phyloP scores from a whole-genome alignment of 2,329 filamentous ascomycete species.

The Trichoderma breve region DNA sequence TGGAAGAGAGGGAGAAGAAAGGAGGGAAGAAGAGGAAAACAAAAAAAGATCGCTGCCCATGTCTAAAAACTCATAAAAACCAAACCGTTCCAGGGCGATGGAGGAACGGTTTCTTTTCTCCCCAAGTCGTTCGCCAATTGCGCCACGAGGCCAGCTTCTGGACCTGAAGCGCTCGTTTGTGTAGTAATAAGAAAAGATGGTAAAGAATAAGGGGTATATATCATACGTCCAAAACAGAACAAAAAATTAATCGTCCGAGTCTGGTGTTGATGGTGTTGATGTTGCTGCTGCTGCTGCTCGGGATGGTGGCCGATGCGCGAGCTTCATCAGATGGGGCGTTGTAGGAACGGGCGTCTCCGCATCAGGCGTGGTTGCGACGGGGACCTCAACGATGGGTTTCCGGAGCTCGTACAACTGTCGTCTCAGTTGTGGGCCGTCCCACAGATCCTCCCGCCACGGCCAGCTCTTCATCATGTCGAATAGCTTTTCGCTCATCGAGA shows the following conservation, averaged over 20 bases:
- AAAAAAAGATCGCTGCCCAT: neutral
- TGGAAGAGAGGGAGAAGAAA: neutral
- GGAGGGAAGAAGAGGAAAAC: neutral
- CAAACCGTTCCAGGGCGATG: neutral
- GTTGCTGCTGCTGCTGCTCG: neutral
- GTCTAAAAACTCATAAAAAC: neutral
- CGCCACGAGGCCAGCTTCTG: neutral
- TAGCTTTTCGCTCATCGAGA: constrained; percentile 14
- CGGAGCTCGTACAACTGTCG: constrained; percentile 13
- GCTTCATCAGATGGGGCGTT: constrained; percentile 6
- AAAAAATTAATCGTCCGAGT: neutral
- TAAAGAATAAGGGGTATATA: neutral
- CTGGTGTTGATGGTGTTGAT: neutral
- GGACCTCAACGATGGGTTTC: constrained; percentile 11
- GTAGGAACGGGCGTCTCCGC: constrained; percentile 13
- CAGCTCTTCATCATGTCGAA: constrained; percentile 21
- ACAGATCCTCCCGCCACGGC: constrained; percentile 24
- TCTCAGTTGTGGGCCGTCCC: constrained; percentile 25
- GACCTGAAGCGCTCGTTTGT: neutral
- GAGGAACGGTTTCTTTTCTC: neutral
- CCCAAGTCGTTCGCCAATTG: neutral
- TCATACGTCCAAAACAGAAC: neutral
- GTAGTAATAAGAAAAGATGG: neutral
- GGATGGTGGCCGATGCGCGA: constrained; percentile 6
- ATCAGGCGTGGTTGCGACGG: neutral